phyloP scores from a whole-genome alignment of 75 land plant genomes.

The Chamaecyparis obtusa region DNA sequence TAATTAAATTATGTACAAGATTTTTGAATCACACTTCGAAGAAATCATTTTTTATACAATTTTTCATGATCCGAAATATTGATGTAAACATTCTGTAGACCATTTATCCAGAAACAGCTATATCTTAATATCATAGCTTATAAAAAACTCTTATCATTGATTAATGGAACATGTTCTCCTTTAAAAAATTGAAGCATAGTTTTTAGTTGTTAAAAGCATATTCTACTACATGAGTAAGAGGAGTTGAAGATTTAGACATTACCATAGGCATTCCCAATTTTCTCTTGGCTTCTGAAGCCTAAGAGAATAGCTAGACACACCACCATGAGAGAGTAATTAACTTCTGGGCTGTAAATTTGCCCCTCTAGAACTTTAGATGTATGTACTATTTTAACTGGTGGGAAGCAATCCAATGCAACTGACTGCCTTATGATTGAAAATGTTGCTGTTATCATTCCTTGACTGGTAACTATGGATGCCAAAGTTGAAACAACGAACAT shows the following conservation, averaged over 20 bases:
- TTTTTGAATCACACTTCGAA: too few relatives aligned
- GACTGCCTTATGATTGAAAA: slow-evolving; percentile 79
- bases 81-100: too few relatives aligned
- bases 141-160: too few relatives aligned
- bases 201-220: not conserved
- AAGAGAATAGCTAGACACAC: slow-evolving; percentile 30
- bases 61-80: too few relatives aligned
- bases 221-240: not conserved
- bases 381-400: slow-evolving; percentile 49
- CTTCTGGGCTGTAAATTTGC: slow-evolving; percentile 58
- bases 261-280: slow-evolving; percentile 59
- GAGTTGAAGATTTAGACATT: not conserved
- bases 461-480: slow-evolving; percentile 82
- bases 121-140: too few relatives aligned
- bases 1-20: too few relatives aligned
- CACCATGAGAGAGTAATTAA: slow-evolving; percentile 56
- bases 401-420: slow-evolving; percentile 58
- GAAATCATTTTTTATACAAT: too few relatives aligned
- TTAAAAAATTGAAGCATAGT: not conserved
- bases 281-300: slow-evolving; percentile 33
- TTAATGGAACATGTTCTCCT: too few relatives aligned
- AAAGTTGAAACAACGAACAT: slow-evolving; percentile 66
- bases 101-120: too few relatives aligned
- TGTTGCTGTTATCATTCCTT: slow-evolving; percentile 70
- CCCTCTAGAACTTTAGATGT: slow-evolving; percentile 46